Evolutionary conservation across 2,329 filamentous ascomycete species (phyloP).

Genomic region (Epichloe hybrida): DNA sequence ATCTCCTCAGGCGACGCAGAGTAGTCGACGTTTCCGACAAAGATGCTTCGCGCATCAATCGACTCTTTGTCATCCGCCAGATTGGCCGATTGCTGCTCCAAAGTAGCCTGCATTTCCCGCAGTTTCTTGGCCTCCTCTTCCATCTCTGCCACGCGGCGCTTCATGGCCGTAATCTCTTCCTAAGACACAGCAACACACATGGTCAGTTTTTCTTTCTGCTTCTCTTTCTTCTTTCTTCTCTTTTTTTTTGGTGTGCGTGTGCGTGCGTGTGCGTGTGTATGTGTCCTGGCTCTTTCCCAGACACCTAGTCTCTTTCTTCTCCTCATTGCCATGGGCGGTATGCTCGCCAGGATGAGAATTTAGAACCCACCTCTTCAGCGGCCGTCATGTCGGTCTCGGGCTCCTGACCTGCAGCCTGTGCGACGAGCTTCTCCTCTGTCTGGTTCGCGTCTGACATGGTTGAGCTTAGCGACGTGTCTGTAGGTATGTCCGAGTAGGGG

Average conservation of each 20-base stretch:
- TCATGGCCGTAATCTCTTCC: conserved; percentile 81
- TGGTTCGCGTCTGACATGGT: conserved; percentile 5
- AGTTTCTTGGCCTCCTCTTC: conserved; percentile 79
- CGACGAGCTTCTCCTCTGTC: conserved; percentile 4
- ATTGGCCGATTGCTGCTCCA: conserved; percentile 75
- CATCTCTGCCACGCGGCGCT: conserved; percentile 77
- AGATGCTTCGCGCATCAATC: conserved; percentile 87
- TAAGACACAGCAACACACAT: conserved; percentile 16
- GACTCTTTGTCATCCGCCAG: conserved; percentile 90
- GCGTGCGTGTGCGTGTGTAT: not conserved
- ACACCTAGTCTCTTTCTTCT: not conserved
- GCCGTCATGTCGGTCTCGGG: conserved; percentile 7
- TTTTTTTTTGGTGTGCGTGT: not conserved
- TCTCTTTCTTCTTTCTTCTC: not conserved
- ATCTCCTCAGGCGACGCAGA: conserved; percentile 91
- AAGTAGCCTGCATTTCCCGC: conserved; percentile 70
- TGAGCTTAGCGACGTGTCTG: not conserved
- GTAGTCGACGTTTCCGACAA: conserved; percentile 98
- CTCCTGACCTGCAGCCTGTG: conserved; percentile 2
- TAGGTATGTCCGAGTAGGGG: not conserved
- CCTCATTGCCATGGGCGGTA: not conserved
- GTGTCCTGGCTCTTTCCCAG: not conserved
- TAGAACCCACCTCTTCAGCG: conserved; percentile 9
- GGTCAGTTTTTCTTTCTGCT: conserved; percentile 16
- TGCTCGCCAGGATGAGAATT: not conserved